Evolutionary conservation across 2,329 filamentous ascomycete species (phyloP).

Genomic region (Rasamsonia emersonii): DNA sequence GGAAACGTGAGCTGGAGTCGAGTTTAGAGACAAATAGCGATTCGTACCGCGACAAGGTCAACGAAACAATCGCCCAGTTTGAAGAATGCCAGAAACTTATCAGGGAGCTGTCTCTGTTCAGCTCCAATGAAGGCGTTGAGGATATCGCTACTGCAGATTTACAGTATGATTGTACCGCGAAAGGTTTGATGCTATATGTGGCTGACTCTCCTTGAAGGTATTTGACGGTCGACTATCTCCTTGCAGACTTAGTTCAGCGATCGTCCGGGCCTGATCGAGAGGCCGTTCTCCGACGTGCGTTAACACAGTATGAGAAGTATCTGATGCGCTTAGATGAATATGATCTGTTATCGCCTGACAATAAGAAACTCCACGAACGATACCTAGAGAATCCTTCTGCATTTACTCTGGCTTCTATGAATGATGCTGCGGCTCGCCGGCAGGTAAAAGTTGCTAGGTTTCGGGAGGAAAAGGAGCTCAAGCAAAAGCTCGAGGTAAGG

Average conservation of each 20-base stretch:
- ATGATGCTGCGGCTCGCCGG: conserved; percentile 60
- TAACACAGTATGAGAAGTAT: conserved; percentile 68
- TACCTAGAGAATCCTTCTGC: conserved; percentile 63
- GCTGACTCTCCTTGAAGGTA: conserved; percentile 45
- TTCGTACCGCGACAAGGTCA: conserved; percentile 59
- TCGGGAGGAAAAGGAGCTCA: conserved; percentile 75
- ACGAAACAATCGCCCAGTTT: conserved; percentile 60
- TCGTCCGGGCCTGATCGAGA: conserved; percentile 56
- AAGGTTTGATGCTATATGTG: too few species aligned
- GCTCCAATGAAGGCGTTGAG: conserved; percentile 78
- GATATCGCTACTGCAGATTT: conserved; percentile 79
- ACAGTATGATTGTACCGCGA: conserved; percentile 54
- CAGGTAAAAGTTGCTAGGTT: conserved; percentile 81
- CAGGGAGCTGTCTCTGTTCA: conserved; percentile 71
- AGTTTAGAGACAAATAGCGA: conserved; percentile 57
- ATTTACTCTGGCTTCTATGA: conserved; percentile 63
- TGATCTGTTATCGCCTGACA: conserved; percentile 55
- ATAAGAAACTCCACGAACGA: conserved; percentile 61
- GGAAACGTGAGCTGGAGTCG: conserved; percentile 51
- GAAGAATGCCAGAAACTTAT: conserved; percentile 63
- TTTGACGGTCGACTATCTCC: conserved; percentile 65
- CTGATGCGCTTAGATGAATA: conserved; percentile 71
- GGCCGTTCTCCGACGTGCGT: conserved; percentile 52
- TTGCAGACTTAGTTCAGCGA: conserved; percentile 71
- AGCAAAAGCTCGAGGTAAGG: conserved; percentile 65